These are phyloP conservation scores for Diaporthe batatas DNA, from an alignment of 2,329 filamentous ascomycete genomes.

Conservation along the genomic window DNA sequence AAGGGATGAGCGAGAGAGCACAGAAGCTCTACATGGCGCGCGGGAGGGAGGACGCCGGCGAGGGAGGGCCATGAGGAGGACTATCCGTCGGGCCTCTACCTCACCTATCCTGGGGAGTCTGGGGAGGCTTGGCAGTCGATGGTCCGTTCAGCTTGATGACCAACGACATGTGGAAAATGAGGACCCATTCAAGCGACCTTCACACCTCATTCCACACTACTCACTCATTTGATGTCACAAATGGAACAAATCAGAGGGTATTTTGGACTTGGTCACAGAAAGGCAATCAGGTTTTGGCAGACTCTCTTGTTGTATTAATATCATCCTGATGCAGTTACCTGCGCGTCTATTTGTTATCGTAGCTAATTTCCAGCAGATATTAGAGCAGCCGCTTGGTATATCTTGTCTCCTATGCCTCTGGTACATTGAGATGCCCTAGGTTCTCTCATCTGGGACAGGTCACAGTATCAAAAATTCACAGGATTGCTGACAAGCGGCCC, in stretches of 20 bases:
- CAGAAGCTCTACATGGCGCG: slow-evolving; percentile 34
- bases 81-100: neutral
- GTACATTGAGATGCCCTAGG: neutral
- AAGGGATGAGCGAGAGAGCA: slow-evolving; percentile 36
- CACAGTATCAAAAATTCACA: neutral
- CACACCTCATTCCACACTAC: neutral
- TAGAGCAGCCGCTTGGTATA: slow-evolving; percentile 14
- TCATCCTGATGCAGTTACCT: slow-evolving; percentile 10
- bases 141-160: no score
- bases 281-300: neutral
- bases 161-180: neutral
- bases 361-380: slow-evolving; percentile 1
- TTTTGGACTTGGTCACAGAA: neutral
- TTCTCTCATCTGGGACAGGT: neutral
- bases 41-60: slow-evolving; percentile 21
- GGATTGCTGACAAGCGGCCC: neutral
- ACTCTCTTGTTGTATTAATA: slow-evolving; percentile 17
- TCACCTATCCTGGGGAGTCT: neutral
- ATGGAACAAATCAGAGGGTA: neutral
- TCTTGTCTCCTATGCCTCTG: neutral
- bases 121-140: neutral
- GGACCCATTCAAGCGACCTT: neutral
- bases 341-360: slow-evolving; percentile 9
- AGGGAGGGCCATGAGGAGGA: neutral
- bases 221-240: neutral